These are phyloP conservation scores for Marvania coccoides DNA, from an alignment of 139 green algal genomes.

Conservation along the genomic window DNA sequence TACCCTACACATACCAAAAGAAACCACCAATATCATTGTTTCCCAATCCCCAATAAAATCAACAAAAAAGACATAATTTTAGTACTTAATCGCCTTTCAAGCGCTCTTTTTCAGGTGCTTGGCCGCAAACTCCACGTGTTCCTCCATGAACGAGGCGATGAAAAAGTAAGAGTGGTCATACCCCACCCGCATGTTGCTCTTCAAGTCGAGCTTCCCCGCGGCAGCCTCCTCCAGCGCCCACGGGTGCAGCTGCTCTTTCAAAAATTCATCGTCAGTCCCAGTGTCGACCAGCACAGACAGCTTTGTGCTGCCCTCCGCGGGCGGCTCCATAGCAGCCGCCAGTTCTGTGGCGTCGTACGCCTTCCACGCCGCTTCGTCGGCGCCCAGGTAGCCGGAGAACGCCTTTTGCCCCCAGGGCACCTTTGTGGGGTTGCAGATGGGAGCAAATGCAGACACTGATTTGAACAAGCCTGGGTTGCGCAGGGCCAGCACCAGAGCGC, in stretches of 20 bases:
- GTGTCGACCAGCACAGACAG: conserved; percentile 44
- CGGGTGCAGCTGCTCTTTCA: conserved; percentile 73
- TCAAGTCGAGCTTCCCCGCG: conserved; percentile 26
- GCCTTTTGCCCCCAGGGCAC: conserved; percentile 91
- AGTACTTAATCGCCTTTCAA: no score
- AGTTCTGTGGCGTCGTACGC: conserved; percentile 86
- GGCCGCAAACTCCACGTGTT: conserved; percentile 85
- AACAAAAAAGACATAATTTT: no score
- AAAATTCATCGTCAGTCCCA: conserved; percentile 69
- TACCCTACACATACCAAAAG: no score
- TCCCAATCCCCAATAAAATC: no score
- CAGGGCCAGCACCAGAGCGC: conserved; percentile 73
- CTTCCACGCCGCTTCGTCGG: conserved; percentile 51
- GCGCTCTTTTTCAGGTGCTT: conserved; percentile 50
- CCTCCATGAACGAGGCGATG: conserved; percentile 86
- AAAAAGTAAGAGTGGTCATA: conserved; percentile 97
- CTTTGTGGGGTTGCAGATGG: conserved; percentile 82
- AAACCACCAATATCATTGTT: no score
- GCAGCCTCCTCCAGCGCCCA: conserved; percentile 63
- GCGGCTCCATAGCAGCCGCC: conserved; percentile 42
- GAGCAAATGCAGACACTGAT: conserved; percentile 82
- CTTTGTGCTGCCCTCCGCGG: no score
- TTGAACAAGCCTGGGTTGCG: conserved; percentile 71
- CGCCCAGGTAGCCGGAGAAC: conserved; percentile 78
- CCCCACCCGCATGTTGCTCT: conserved; percentile 65